Percentiles rank a stretch among this genome's conserved stretches.
Evolutionary conservation across 106 monocot species (phyloP).

Genomic region (Dendrobium nobile): DNA sequence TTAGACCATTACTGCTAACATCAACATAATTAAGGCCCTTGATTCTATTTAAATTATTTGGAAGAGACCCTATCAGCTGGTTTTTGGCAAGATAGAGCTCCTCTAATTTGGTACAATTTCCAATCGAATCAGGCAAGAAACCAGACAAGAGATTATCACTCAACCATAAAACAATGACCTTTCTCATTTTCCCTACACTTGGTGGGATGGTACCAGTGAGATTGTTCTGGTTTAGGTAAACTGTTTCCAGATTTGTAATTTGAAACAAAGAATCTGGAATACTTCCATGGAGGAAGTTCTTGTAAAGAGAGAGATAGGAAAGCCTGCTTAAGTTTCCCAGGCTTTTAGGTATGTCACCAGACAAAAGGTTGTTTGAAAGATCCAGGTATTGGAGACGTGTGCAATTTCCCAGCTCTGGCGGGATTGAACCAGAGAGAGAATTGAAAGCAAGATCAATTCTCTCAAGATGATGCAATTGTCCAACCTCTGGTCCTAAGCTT

Average conservation of each 20-base stretch:
- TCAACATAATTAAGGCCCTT: slow-evolving; percentile 32
- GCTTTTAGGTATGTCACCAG: slow-evolving; percentile 53
- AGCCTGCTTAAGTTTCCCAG: slow-evolving; percentile 32
- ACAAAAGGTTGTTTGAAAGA: slow-evolving; percentile 40
- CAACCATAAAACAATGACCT: slow-evolving; percentile 27
- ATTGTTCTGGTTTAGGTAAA: slow-evolving; percentile 51
- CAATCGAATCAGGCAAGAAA: slow-evolving; percentile 49
- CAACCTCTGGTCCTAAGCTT: slow-evolving; percentile 41
- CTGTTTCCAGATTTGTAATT: slow-evolving; percentile 13
- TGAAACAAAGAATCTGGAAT: slow-evolving; percentile 48
- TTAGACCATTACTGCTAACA: slow-evolving; percentile 31
- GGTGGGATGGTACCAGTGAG: slow-evolving; percentile 40
- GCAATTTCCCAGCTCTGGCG: slow-evolving; percentile 62
- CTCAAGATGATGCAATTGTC: slow-evolving; percentile 31
- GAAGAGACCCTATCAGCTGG: slow-evolving; percentile 42
- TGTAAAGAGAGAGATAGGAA: slow-evolving; percentile 32
- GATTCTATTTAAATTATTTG: slow-evolving; percentile 33
- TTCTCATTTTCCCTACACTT: slow-evolving; percentile 34
- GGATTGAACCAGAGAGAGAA: slow-evolving; percentile 38
- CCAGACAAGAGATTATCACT: slow-evolving; percentile 53
- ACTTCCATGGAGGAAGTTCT: slow-evolving; percentile 41
- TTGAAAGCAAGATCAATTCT: slow-evolving; percentile 32
- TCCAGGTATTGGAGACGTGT: slow-evolving; percentile 41
- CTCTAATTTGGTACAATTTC: slow-evolving; percentile 43
- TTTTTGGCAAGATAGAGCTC: slow-evolving; percentile 59